Base-by-base conservation (phyloP, 2,329 filamentous ascomycete genomes). In the Metarhizium anisopliae region DNA sequence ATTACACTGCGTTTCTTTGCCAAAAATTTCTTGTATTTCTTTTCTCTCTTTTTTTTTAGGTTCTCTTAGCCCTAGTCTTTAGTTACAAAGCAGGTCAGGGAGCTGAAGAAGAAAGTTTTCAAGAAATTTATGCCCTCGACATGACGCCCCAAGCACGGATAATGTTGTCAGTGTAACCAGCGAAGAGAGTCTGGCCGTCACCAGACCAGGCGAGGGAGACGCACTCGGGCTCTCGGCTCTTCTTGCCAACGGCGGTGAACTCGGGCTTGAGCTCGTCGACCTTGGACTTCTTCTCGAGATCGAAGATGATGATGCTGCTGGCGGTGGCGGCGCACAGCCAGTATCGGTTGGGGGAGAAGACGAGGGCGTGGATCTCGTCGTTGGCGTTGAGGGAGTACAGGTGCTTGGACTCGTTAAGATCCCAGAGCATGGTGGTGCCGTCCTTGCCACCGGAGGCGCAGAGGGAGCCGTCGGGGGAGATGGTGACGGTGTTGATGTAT, bases 241-340 rank as follows among this genome's bases (percentile, higher is more conserved):
- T 97, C 90, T 96, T 96, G 82, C 92, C 90, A 74, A 91, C 87
- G 74, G 91, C 95, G 73, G 91, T 83, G 83, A 94, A 96, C 77
- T 99, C 94, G 67, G 93, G 93, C 88, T 95, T 96, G 77, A 99
- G 87, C 86, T 97, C 94, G 71, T 97, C 93, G 73, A 97, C 93
- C 89, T 96, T 97, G 88, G 87, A 95, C 92, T 99, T 99, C 92
- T 99, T 99, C 90, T 99, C 94, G 68, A 99, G 86, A 74, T 99
- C 94, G 82, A 99, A 99, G 85, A 99, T 97, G 85, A 96, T 96
- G 85, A 99, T 97, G 85, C 86, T 91, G 81, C 85, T 90, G 74
- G 90, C 84, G 63, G 94, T 99, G 74, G 94, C 94, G 74, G 94
- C 94, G 85, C 94, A 99, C 68, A 99, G 87, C 94, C 94, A 99